Conservation (phyloP, 768 basidiomycete genomes). For the Sarcodon sp. region DNA sequence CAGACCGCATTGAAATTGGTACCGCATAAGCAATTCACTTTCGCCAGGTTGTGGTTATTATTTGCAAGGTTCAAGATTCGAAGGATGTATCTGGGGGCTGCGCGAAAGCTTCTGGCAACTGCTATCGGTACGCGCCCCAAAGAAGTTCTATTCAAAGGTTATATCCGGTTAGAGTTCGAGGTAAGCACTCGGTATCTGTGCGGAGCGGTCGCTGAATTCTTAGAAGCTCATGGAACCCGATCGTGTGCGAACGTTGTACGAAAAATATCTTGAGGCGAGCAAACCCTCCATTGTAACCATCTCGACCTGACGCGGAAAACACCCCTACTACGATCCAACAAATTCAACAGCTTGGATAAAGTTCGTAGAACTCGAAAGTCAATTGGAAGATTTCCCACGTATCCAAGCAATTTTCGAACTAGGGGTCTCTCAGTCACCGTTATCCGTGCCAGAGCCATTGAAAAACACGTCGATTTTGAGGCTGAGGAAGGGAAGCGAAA, state of each 20-base stretch:
- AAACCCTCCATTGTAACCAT: neutral
- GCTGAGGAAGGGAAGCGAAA: slow-evolving; percentile 86
- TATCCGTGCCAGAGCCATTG: slow-evolving; percentile 89
- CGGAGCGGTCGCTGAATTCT: neutral
- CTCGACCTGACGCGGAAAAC: neutral
- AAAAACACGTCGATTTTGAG: slow-evolving; percentile 98
- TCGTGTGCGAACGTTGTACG: slow-evolving; percentile 72
- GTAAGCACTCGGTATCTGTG: too few species aligned
- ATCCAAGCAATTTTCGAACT: slow-evolving; percentile 92
- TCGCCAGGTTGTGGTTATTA: slow-evolving; percentile 86
- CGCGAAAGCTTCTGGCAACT: slow-evolving; percentile 74
- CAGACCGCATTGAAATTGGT: slow-evolving; percentile 75
- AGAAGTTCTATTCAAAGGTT: slow-evolving; percentile 82
- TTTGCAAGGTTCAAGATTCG: slow-evolving; percentile 85
- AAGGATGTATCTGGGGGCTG: slow-evolving; percentile 61
- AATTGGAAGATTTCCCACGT: slow-evolving; percentile 75
- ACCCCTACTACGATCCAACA: slow-evolving; percentile 74
- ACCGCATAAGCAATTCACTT: slow-evolving; percentile 90
- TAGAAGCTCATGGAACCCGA: slow-evolving; percentile 79
- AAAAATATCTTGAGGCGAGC: slow-evolving; percentile 77
- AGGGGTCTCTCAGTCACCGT: slow-evolving; percentile 71
- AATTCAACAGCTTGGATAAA: slow-evolving; percentile 94
- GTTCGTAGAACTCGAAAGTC: slow-evolving; percentile 83
- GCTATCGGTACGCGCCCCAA: slow-evolving; percentile 91
- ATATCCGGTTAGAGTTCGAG: slow-evolving; percentile 82